A percentile compares a stretch with the other conserved stretches of the same genome.
These are phyloP conservation scores for Clarireedia paspali DNA, from an alignment of 2,329 filamentous ascomycete species.

Conservation along the genomic window DNA sequence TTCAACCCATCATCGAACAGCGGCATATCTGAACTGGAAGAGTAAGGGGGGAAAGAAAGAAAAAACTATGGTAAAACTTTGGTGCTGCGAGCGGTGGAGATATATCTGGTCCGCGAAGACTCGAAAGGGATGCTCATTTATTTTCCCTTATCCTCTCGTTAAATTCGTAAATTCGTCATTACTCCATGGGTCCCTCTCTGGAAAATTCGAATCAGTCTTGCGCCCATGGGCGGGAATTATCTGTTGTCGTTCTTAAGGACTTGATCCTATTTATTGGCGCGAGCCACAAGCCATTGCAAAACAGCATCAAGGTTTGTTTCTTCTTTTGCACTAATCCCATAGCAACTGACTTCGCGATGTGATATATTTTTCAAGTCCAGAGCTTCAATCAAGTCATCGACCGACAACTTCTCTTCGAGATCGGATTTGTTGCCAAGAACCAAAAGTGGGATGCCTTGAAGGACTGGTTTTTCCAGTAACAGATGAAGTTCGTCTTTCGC, in stretches of 20 bases:
- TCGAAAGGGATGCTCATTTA: conserved; percentile 29
- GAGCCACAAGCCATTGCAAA: conserved; percentile 90
- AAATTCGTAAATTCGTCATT: conserved; percentile 36
- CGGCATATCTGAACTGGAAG: not conserved
- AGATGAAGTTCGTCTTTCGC: conserved; percentile 90
- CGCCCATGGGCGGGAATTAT: not conserved
- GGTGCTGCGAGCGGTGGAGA: conserved; percentile 30
- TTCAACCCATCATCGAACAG: not conserved
- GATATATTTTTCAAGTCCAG: conserved; percentile 84
- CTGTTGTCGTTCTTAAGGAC: not conserved
- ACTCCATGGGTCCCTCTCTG: not conserved
- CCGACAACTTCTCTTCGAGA: conserved; percentile 79
- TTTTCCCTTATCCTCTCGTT: conserved; percentile 46
- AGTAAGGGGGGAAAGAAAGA: conserved; percentile 3
- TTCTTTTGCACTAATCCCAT: conserved; percentile 97
- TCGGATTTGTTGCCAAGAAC: conserved; percentile 98
- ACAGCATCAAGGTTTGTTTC: conserved; percentile 98
- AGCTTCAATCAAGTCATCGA: conserved; percentile 91
- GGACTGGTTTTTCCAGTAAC: conserved; percentile 73
- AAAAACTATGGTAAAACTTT: conserved; percentile 9
- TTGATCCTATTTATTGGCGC: conserved; percentile 59
- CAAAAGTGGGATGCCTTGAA: conserved; percentile 84
- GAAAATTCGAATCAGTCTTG: not conserved
- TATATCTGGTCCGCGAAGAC: conserved; percentile 40
- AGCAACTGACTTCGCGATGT: conserved; percentile 93